Base-by-base conservation (phyloP, 2,329 filamentous ascomycete genomes). In the Phialophora macrospora region DNA sequence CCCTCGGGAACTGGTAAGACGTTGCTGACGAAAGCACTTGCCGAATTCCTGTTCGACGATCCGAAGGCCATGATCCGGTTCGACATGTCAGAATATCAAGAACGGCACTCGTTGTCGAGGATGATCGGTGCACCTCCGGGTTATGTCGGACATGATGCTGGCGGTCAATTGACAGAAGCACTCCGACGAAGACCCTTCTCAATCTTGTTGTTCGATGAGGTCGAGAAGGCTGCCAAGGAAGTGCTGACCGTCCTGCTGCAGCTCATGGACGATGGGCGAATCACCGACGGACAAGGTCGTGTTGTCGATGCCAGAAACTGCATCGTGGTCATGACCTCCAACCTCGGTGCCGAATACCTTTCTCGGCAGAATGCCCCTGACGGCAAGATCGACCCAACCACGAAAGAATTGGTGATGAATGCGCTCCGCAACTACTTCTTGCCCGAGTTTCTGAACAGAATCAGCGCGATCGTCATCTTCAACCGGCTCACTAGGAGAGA, bases 1-100 rank as follows among this genome's bases (percentile, higher is more conserved):
- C 95, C 95, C 14, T 98, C 94, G 0, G 95, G 95, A 83, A 99
- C 95, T 12, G 95, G 95, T 83, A 99, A 99, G 82, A 99, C 95
- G 20, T 83, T 99, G 22, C 88, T 99, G 64, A 98, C 94, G 70
- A 99, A 99, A 80, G 95, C 94, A 17, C 85, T 99, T 66, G 95
- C 95, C 56, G 95, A 99, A 78, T 99, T 99, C 82, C 84, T 99
- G 30, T 99, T 99, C 81, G 95, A 99, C 76, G 95, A 99, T 73
- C 82, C 94, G 28, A 97, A 97, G 82, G 84, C 94, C 38, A 98
- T 99, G 95, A 97, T 99, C 73, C 90, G 95, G 46, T 96, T 99
- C 81, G 95, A 99, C 77, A 99, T 99, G 95, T 98, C 94, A 4
- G 95, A 99, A 79, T 99, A 99, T 79, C 96, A 99, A 79, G 95